A percentile compares a stretch with the other conserved stretches of the same genome.
Conservation (phyloP, 805 yeast genomes). For the Ogataea allantospora region DNA sequence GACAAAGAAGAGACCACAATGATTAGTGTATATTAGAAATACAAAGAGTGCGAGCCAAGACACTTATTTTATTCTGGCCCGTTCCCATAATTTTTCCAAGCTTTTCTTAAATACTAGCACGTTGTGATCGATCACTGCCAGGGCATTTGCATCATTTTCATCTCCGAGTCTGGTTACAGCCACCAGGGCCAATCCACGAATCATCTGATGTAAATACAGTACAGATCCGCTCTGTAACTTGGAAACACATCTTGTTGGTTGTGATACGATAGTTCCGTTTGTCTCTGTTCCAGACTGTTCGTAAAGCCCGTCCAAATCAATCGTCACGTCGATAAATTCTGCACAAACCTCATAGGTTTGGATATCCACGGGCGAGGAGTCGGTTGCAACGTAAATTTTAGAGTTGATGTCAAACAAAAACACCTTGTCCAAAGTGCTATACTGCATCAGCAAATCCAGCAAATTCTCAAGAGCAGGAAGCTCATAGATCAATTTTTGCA, state of each 20-base stretch:
- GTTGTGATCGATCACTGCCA: constrained; percentile 82
- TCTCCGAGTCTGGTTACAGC: constrained; percentile 75
- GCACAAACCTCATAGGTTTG: constrained; percentile 97
- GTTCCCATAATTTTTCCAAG: constrained; percentile 68
- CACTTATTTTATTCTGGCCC: constrained; percentile 32
- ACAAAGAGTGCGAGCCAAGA: constrained; percentile 2
- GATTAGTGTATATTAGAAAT: constrained; percentile 13
- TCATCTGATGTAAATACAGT: constrained; percentile 84
- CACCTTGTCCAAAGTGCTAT: constrained; percentile 88
- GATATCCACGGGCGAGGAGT: constrained; percentile 91
- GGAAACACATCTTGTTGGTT: constrained; percentile 56
- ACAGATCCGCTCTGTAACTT: constrained; percentile 80
- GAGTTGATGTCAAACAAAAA: constrained; percentile 89
- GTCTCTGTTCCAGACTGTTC: constrained; percentile 25
- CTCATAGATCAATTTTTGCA: constrained; percentile 87
- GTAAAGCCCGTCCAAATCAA: constrained; percentile 78
- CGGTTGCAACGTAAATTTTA: constrained; percentile 93
- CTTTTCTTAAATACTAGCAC: constrained; percentile 77
- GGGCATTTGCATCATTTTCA: constrained; percentile 44
- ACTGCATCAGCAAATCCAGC: constrained; percentile 84
- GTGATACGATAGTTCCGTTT: constrained; percentile 7
- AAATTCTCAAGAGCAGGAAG: constrained; percentile 84
- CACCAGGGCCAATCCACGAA: constrained; percentile 87
- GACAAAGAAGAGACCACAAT: constrained; percentile 28
- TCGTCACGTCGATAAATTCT: constrained; percentile 91